These are phyloP conservation scores for Aphanomyces stellatus DNA, from an alignment of 352 stramenopile genomes.

Conservation along the genomic window DNA sequence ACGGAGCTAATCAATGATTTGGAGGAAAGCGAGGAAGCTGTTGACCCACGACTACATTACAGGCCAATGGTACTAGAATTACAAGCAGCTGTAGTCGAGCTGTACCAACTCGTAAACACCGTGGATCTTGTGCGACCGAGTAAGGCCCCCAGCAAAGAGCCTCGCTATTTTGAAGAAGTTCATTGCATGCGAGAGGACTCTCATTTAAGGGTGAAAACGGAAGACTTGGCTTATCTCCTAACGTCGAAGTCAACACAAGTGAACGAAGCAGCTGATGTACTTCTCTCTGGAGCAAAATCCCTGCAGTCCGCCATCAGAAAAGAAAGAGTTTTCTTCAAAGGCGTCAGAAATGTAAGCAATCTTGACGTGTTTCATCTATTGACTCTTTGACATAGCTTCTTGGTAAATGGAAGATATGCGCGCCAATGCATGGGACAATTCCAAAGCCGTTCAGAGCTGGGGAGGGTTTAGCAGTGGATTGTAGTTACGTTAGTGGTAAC, in stretches of 20 bases:
- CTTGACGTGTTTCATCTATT: background rate
- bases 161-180: slow-evolving; percentile 73
- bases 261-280: slow-evolving; percentile 62
- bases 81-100: slow-evolving; percentile 60
- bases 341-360: slow-evolving; percentile 26
- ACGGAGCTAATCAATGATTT: slow-evolving; percentile 25
- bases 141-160: slow-evolving; percentile 1
- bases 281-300: slow-evolving; percentile 55
- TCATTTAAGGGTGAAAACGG: slow-evolving; percentile 61
- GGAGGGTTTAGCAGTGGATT: slow-evolving; percentile 75
- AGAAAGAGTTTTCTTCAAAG: slow-evolving; percentile 79
- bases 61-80: slow-evolving; percentile 75
- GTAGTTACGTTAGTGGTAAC: slow-evolving; percentile 71
- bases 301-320: slow-evolving; percentile 64
- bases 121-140: slow-evolving; percentile 73
- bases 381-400: slow-evolving; percentile 39
- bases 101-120: slow-evolving; percentile 82
- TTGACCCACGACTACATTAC: slow-evolving; percentile 81
- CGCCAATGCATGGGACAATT: slow-evolving; percentile 80
- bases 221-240: slow-evolving; percentile 71
- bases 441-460: slow-evolving; percentile 77
- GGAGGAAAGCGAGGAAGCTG: slow-evolving; percentile 51
- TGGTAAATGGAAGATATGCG: slow-evolving; percentile 80
- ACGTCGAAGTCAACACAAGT: slow-evolving; percentile 68
- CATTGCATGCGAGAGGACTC: slow-evolving; percentile 80